A percentile compares a stretch with the other conserved stretches of the same genome.
Evolutionary conservation across 352 stramenopile genomes (phyloP).

Genomic region (Globisporangium barbulae): DNA sequence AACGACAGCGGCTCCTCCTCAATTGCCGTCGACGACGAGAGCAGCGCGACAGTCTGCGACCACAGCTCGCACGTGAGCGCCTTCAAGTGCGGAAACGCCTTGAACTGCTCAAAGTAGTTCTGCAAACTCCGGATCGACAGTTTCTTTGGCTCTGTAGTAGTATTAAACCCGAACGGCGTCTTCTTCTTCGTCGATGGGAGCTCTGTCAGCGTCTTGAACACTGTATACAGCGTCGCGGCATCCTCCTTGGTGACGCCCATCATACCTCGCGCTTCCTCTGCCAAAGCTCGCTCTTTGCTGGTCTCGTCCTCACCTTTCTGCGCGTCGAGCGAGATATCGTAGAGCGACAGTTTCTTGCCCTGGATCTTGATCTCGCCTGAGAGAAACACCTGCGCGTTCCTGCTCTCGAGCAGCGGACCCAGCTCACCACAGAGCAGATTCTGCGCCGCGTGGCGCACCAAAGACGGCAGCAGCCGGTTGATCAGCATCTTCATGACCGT

Average conservation of each 20-base stretch:
- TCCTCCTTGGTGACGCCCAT: slow-evolving; percentile 50
- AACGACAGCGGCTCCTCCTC: slow-evolving; percentile 17
- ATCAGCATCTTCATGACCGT: slow-evolving; percentile 82
- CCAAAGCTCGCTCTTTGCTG: slow-evolving; percentile 27
- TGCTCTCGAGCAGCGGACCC: slow-evolving; percentile 45
- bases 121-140: slow-evolving; percentile 65
- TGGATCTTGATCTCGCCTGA: slow-evolving; percentile 63
- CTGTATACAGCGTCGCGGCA: slow-evolving; percentile 34
- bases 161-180: slow-evolving; percentile 35
- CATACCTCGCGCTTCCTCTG: slow-evolving; percentile 43
- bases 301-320: slow-evolving; percentile 5
- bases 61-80: slow-evolving; percentile 47
- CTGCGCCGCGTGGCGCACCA: slow-evolving; percentile 58
- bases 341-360: slow-evolving; percentile 51
- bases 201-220: slow-evolving; percentile 57
- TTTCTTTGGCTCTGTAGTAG: slow-evolving; percentile 19
- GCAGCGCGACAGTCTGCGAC: slow-evolving; percentile 47
- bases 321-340: slow-evolving; percentile 40
- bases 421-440: slow-evolving; percentile 63
- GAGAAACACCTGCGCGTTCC: slow-evolving; percentile 54
- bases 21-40: slow-evolving; percentile 14
- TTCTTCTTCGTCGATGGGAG: slow-evolving; percentile 48
- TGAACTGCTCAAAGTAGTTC: slow-evolving; percentile 65
- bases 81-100: slow-evolving; percentile 41
- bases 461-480: slow-evolving; percentile 58